These are phyloP conservation scores for Pseudogymnoascus sp. DNA, from an alignment of 2,329 filamentous ascomycete species.

Conservation along the genomic window DNA sequence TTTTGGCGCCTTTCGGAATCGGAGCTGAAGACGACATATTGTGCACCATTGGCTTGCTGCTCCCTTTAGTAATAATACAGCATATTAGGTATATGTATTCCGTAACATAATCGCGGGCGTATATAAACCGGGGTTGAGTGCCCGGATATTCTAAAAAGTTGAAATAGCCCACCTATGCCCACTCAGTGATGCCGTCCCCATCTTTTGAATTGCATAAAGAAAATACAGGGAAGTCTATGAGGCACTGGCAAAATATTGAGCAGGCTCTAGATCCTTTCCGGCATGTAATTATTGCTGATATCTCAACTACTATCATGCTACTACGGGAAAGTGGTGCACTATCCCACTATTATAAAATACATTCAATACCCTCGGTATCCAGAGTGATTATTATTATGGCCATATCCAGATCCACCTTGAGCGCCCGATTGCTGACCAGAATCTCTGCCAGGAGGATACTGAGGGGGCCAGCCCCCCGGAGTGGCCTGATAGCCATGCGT, in stretches of 20 bases:
- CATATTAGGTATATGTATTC: background rate
- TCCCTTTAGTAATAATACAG: background rate
- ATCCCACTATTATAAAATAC: background rate
- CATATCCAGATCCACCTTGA: background rate
- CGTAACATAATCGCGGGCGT: background rate
- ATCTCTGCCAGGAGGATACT: conserved; percentile 1
- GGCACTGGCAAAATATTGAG: background rate
- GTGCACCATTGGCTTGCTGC: background rate
- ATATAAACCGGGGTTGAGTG: background rate
- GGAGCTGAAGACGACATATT: background rate
- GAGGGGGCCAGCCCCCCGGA: background rate
- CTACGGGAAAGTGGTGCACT: background rate
- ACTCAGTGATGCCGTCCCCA: background rate
- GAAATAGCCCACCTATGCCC: background rate
- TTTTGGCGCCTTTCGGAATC: background rate
- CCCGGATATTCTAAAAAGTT: background rate
- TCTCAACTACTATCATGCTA: background rate
- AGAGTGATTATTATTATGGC: background rate
- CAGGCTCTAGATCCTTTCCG: background rate
- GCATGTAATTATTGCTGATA: background rate
- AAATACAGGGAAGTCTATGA: background rate
- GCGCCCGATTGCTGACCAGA: background rate
- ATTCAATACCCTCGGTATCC: background rate
- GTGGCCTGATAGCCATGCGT: background rate
- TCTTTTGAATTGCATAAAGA: background rate